These are phyloP conservation scores for Bonia amplexicaulis DNA, from an alignment of 176 grass and related monocot genomes.

Conservation along the genomic window DNA sequence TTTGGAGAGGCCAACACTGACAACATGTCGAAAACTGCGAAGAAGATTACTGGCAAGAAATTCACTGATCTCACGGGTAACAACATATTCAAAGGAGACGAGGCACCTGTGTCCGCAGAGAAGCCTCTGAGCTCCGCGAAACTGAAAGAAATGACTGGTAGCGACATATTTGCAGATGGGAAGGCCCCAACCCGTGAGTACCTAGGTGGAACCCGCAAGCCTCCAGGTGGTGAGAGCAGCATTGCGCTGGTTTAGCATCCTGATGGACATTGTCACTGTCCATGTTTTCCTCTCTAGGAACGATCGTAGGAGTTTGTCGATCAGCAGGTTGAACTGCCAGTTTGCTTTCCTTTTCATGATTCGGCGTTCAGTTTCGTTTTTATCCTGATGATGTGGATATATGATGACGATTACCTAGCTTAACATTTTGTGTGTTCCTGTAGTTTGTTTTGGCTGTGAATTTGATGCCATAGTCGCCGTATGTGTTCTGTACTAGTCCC, in stretches of 20 bases:
- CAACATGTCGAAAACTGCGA: slow-evolving; percentile 44
- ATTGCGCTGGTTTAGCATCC: slow-evolving; percentile 62
- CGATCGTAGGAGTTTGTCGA: slow-evolving; percentile 11
- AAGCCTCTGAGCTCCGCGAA: slow-evolving; percentile 68
- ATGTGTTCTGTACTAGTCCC: no score
- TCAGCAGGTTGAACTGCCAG: slow-evolving; percentile 9
- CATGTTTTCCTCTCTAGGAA: neutral
- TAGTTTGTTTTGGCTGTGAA: slow-evolving; percentile 21
- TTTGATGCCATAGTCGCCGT: no score
- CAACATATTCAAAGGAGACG: slow-evolving; percentile 72
- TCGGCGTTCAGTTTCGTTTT: neutral
- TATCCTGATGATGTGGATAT: slow-evolving; percentile 26
- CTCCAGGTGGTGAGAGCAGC: slow-evolving; percentile 83
- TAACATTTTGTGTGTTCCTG: slow-evolving; percentile 22
- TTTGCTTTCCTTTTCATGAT: slow-evolving; percentile 21
- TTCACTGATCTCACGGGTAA: slow-evolving; percentile 62
- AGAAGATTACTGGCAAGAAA: slow-evolving; percentile 64
- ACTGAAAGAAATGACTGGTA: slow-evolving; percentile 77
- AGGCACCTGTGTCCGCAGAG: slow-evolving; percentile 30
- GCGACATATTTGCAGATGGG: slow-evolving; percentile 76
- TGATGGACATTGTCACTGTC: neutral
- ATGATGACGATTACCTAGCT: slow-evolving; percentile 10
- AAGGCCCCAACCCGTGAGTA: slow-evolving; percentile 46
- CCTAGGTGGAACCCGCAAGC: slow-evolving; percentile 64
- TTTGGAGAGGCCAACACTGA: slow-evolving; percentile 68